These are phyloP conservation scores for Colletotrichum tropicicola DNA, from an alignment of 2,329 filamentous ascomycete genomes.

Conservation along the genomic window DNA sequence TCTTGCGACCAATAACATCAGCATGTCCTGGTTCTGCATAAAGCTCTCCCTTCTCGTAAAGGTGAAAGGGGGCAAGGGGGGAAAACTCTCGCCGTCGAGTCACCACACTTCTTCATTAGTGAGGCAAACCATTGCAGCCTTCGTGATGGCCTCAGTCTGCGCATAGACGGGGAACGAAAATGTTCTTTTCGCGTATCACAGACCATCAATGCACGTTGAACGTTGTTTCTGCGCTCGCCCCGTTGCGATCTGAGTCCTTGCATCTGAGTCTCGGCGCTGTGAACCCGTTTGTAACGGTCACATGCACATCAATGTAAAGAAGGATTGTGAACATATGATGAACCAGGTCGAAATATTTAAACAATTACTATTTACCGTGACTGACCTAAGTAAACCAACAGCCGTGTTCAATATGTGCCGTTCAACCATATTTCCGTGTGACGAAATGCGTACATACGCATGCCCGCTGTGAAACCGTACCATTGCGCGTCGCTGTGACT, in stretches of 20 bases:
- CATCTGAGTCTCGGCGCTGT: neutral
- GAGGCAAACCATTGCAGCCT: neutral
- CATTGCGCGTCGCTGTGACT: neutral
- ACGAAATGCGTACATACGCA: neutral
- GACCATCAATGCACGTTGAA: neutral
- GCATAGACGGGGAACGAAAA: neutral
- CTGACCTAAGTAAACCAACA: too few relatives aligned
- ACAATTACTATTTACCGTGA: neutral
- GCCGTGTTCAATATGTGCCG: neutral
- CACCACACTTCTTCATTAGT: neutral
- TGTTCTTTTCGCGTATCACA: neutral
- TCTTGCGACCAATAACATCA: too few relatives aligned
- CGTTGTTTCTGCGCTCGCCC: neutral
- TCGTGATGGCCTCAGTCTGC: neutral
- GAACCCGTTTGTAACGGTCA: too few relatives aligned
- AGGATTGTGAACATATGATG: too few relatives aligned
- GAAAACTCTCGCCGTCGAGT: neutral
- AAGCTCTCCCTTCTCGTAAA: neutral
- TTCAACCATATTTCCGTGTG: neutral
- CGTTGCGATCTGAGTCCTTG: neutral
- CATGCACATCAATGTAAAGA: too few relatives aligned
- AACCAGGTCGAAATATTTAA: neutral
- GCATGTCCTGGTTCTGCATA: neutral
- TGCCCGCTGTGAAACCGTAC: neutral
- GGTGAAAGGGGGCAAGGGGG: neutral